Conservation (phyloP, 192 early-diverging fungal species). For the Podila minutissima region DNA sequence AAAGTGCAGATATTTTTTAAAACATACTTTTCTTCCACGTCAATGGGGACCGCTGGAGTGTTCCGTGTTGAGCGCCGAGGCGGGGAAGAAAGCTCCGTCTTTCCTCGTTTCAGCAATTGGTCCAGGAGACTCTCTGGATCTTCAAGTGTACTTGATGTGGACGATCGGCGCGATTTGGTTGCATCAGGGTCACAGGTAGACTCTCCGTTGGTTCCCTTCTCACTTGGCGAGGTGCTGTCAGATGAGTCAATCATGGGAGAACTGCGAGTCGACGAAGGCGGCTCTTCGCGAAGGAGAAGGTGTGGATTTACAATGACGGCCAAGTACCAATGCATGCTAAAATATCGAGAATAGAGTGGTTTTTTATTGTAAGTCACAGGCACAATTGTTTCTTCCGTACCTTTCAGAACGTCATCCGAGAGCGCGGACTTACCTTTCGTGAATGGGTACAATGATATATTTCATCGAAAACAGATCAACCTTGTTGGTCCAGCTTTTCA, state of each 20-base stretch:
- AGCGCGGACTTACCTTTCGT: slow-evolving; percentile 58
- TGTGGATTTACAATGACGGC: slow-evolving; percentile 80
- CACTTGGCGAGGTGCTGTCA: neutral
- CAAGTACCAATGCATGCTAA: slow-evolving; percentile 86
- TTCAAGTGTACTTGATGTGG: neutral
- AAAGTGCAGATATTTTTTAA: neutral
- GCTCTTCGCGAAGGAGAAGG: slow-evolving; percentile 30
- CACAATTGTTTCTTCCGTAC: neutral
- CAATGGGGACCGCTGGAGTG: slow-evolving; percentile 2
- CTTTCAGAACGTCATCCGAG: neutral
- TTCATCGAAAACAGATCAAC: slow-evolving; percentile 78
- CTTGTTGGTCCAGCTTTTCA: slow-evolving; percentile 79
- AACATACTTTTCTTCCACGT: slow-evolving; percentile 22
- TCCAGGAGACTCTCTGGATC: neutral
- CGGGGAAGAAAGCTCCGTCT: neutral
- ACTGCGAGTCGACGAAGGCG: neutral
- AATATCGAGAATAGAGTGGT: neutral
- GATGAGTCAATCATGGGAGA: neutral
- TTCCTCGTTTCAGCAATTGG: neutral
- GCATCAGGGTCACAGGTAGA: neutral
- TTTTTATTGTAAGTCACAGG: no score
- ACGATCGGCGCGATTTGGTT: neutral
- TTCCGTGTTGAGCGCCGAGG: neutral
- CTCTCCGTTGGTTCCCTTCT: neutral
- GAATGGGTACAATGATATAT: slow-evolving; percentile 83